phyloP scores from a whole-genome alignment of 495 filamentous ascomycete genomes.

The Astrocystis sublimbata region DNA sequence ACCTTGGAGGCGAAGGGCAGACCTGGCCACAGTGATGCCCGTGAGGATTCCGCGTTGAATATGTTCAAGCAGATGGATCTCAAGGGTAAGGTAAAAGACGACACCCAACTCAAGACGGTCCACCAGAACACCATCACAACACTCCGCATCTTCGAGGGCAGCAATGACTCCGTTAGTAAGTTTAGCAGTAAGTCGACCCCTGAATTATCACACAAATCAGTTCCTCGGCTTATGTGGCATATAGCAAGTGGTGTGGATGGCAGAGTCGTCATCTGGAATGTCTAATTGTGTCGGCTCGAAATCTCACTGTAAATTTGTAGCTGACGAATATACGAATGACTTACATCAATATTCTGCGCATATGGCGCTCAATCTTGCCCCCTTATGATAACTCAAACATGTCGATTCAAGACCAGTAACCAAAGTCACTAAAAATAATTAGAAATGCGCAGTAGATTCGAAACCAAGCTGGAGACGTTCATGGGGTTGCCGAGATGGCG shows the following conservation, averaged over 20 bases:
- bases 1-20: constrained; percentile 81
- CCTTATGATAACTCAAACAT: no score
- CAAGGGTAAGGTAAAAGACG: constrained; percentile 83
- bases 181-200: constrained; percentile 76
- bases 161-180: constrained; percentile 64
- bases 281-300: not conserved
- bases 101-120: constrained; percentile 91
- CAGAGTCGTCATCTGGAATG: constrained; percentile 78
- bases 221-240: constrained; percentile 41
- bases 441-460: no score
- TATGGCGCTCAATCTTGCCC: not conserved
- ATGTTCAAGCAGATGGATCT: constrained; percentile 99
- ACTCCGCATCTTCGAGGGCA: constrained; percentile 70
- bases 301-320: not conserved
- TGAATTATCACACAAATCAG: not conserved
- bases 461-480: no score
- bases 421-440: no score
- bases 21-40: constrained; percentile 47
- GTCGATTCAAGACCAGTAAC: no score
- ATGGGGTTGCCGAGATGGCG: no score
- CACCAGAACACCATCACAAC: constrained; percentile 97
- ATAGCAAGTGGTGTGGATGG: constrained; percentile 91
- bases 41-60: constrained; percentile 80
- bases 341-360: not conserved
- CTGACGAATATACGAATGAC: not conserved